These are phyloP conservation scores for Diplodia corticola DNA, from an alignment of 2,329 filamentous ascomycete genomes.

Conservation along the genomic window DNA sequence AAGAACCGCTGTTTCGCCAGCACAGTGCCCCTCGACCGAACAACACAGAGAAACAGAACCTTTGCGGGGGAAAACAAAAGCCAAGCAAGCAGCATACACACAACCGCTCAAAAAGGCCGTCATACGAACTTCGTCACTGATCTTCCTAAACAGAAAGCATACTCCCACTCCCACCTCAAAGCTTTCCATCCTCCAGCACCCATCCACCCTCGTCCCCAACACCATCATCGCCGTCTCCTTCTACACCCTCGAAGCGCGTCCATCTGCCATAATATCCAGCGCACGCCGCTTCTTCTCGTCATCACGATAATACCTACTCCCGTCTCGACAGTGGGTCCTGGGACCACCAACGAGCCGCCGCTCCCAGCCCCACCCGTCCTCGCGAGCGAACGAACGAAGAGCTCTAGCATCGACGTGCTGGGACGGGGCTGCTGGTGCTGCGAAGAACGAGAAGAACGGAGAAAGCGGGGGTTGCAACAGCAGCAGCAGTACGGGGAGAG, in stretches of 20 bases:
- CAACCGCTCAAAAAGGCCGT: too few species aligned
- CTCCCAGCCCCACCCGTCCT: too few species aligned
- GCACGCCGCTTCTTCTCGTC: too few species aligned
- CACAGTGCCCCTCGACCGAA: constrained; percentile 1
- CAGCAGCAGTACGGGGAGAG: too few species aligned
- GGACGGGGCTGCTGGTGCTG: constrained; percentile 7
- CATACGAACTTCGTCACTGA: too few species aligned
- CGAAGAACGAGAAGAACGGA: too few species aligned
- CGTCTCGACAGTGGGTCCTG: constrained; percentile 26
- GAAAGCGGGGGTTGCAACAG: too few species aligned
- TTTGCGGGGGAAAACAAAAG: neutral
- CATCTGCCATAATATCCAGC: too few species aligned
- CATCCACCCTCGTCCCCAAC: constrained; percentile 28
- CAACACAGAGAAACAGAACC: neutral
- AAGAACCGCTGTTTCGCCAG: neutral
- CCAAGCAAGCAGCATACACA: too few species aligned
- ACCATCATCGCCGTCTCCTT: constrained; percentile 27
- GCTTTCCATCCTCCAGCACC: constrained; percentile 31
- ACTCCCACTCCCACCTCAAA: constrained; percentile 25
- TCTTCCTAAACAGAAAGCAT: constrained; percentile 26
- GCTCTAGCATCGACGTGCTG: constrained; percentile 23
- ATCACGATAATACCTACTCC: constrained; percentile 23
- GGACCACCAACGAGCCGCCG: constrained; percentile 15
- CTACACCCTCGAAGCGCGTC: constrained; percentile 5
- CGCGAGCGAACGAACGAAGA: constrained; percentile 13